These are phyloP conservation scores for Boletus eberwhitei DNA, from an alignment of 768 basidiomycete species.

Conservation along the genomic window DNA sequence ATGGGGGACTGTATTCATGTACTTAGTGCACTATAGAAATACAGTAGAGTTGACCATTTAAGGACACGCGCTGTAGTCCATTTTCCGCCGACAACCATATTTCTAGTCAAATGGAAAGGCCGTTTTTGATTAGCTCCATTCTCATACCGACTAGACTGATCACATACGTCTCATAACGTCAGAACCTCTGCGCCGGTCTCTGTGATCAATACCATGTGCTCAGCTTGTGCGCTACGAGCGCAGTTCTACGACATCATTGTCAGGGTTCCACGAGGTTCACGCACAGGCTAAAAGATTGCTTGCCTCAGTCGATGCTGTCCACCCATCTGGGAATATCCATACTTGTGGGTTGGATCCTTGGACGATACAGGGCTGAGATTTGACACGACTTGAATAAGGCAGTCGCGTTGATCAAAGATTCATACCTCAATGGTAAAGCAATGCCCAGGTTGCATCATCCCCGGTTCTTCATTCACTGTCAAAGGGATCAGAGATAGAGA, in stretches of 20 bases:
- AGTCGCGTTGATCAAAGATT: background rate
- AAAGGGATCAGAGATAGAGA: background rate
- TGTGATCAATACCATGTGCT: slow-evolving; percentile 87
- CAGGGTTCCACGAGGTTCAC: background rate
- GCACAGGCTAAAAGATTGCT: slow-evolving; percentile 13
- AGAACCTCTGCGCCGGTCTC: slow-evolving; percentile 74
- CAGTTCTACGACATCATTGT: slow-evolving; percentile 51
- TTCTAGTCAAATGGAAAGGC: background rate
- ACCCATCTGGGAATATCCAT: slow-evolving; percentile 87
- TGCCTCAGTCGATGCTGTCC: slow-evolving; percentile 90
- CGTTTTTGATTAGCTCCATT: no score
- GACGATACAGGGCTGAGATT: slow-evolving; percentile 63
- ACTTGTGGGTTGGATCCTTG: slow-evolving; percentile 67
- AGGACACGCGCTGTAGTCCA: background rate
- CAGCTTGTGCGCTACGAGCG: slow-evolving; percentile 79
- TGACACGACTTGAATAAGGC: background rate
- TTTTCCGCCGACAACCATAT: background rate
- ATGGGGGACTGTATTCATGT: background rate
- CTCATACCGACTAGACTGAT: background rate
- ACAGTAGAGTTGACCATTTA: background rate
- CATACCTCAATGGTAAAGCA: slow-evolving; percentile 90
- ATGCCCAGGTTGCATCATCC: slow-evolving; percentile 77
- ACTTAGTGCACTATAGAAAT: background rate
- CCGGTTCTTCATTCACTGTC: slow-evolving; percentile 82
- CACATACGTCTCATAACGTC: slow-evolving; percentile 39